These are phyloP conservation scores for Cladosporium colombiae DNA, from an alignment of 2,329 filamentous ascomycete genomes.

Conservation along the genomic window DNA sequence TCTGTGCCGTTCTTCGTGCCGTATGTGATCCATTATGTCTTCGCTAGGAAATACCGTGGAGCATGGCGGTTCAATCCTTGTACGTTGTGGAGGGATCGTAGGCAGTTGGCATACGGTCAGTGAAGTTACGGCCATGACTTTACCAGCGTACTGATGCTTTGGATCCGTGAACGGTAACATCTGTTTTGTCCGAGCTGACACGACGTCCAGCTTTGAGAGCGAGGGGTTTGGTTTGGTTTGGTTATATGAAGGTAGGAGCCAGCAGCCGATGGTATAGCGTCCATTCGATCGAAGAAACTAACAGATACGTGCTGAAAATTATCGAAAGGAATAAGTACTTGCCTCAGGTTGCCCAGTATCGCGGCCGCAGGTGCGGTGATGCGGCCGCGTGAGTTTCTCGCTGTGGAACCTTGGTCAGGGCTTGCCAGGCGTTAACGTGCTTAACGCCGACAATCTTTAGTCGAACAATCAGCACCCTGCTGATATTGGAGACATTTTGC, in stretches of 20 bases:
- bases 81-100: constrained; percentile 36
- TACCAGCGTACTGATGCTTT: too few relatives aligned
- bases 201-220: too few relatives aligned
- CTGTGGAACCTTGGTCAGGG: not conserved
- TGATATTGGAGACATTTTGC: not conserved
- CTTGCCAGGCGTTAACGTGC: not conserved
- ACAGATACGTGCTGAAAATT: too few relatives aligned
- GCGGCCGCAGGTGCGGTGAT: not conserved
- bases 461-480: not conserved
- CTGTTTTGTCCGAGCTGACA: too few relatives aligned
- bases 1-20: constrained; percentile 40
- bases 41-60: constrained; percentile 34
- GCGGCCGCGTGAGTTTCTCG: not conserved
- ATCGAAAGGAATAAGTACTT: too few relatives aligned
- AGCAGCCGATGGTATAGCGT: too few relatives aligned
- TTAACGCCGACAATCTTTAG: not conserved
- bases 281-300: too few relatives aligned
- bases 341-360: not conserved
- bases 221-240: too few relatives aligned
- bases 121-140: not conserved
- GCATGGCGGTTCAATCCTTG: constrained; percentile 42
- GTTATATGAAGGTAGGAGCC: too few relatives aligned
- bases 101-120: constrained; percentile 26
- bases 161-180: too few relatives aligned
- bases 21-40: constrained; percentile 39